phyloP scores from a whole-genome alignment of 192 early-diverging fungal species.

The Helicostylum pulchrum region DNA sequence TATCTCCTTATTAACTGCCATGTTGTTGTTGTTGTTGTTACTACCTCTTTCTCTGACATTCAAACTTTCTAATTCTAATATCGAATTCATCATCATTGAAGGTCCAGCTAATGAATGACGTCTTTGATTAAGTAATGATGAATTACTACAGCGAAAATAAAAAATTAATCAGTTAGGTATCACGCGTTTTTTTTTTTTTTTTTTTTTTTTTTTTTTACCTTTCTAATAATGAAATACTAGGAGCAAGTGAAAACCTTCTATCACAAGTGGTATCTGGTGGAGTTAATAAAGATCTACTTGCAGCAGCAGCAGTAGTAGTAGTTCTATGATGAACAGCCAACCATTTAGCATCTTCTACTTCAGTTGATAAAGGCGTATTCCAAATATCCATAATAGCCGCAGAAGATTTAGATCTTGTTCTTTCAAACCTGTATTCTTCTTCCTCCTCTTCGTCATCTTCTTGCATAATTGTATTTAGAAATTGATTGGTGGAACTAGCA shows the following conservation, averaged over 20 bases:
- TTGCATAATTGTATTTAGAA: conserved; percentile 26
- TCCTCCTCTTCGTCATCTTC: conserved; percentile 32
- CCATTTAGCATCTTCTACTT: conserved; percentile 1
- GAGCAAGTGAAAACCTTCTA: conserved; percentile 11
- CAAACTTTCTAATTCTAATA: conserved; percentile 13
- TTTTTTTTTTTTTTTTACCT: conserved; percentile 8
- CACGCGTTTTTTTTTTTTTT: not conserved
- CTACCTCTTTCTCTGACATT: conserved; percentile 25
- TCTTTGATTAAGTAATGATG: conserved; percentile 29
- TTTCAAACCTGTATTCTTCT: conserved; percentile 31
- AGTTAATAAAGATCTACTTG: too few species aligned
- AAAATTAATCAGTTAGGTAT: not conserved
- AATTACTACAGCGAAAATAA: not conserved
- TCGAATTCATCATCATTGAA: not conserved
- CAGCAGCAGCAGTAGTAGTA: too few species aligned
- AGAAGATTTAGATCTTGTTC: conserved; percentile 61
- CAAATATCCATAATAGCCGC: conserved; percentile 56
- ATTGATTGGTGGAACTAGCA: conserved; percentile 18
- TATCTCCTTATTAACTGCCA: not conserved
- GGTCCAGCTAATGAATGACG: conserved; percentile 39
- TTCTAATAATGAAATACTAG: not conserved
- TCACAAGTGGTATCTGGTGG: not conserved
- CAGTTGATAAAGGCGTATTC: not conserved
- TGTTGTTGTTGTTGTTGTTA: conserved; percentile 21
- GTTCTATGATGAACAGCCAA: not conserved